Evolutionary conservation across 2,329 filamentous ascomycete genomes (phyloP), one percentile per base, ranked within the genome.

Genomic region (Alternaria hordeiaustralica): DNA sequence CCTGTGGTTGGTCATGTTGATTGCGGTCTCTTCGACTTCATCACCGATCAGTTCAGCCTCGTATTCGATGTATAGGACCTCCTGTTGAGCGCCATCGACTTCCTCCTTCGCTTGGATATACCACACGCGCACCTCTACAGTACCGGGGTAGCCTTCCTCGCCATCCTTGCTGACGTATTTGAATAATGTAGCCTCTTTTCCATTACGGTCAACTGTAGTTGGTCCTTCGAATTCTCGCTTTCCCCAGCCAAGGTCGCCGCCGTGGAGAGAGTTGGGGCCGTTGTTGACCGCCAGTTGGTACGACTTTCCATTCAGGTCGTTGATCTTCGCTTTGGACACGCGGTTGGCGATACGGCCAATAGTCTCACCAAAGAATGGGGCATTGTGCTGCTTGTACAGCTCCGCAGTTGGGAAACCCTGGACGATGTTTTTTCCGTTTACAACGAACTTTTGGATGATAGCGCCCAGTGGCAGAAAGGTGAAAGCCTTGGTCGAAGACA

Each of bases 1-100:
- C 91, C 93, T 96, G 84, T 99, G 95, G 83, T 98, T 99, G 54
- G 96, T 98, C 82, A 98, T 87, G 82, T 94, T 96, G 78, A 98
- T 88, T 45, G 90, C 90, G 0, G 95, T 98, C 85, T 97, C 95
- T n/a, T 94, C 89, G 12, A 90, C 90, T 54, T 91, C 86, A 63
- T 88, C 90, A 13, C 78, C 90, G 4, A 93, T 86, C 50, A 98
- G 85, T 79, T 93, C 89, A 20, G 92, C 94, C 84, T 97, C 92
- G 78, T 96, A 98, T 80, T 98, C 96, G 54, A 96, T 92, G 60
- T 90, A 90, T 61, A 98, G 82, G 20, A 96, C 88, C 2, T 88
- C 89, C 67, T 90, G 89, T 65, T 90, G 86, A 64, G 86, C 87
- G 18, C 87, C 88, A 18, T 86, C 83, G 12, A 86, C 82, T 55